These are phyloP conservation scores for Toxicodendron radicans DNA, from an alignment of 345 rosid species.

Conservation along the genomic window DNA sequence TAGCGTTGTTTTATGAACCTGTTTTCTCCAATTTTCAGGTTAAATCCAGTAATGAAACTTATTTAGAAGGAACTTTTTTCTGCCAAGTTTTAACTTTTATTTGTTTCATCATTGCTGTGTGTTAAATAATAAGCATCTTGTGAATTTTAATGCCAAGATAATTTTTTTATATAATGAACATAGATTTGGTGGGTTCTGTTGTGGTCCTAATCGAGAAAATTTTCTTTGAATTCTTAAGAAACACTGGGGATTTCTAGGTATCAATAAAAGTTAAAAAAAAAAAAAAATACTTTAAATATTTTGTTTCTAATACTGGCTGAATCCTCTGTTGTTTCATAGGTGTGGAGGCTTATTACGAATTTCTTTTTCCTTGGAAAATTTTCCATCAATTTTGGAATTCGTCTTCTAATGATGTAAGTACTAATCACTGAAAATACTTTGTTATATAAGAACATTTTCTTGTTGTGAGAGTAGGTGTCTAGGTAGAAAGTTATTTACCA, in stretches of 20 bases:
- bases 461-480: background rate
- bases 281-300: background rate
- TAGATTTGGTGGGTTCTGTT: too few relatives aligned
- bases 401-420: conserved; percentile 64
- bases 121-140: background rate
- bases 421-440: background rate
- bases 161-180: background rate
- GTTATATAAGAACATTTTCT: background rate
- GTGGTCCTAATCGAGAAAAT: too few relatives aligned
- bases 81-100: background rate
- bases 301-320: background rate
- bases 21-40: conserved; percentile 73
- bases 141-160: background rate
- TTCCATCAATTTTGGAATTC: conserved; percentile 80
- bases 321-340: conserved; percentile 32
- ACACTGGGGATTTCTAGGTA: too few relatives aligned
- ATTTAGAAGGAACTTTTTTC: too few relatives aligned
- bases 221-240: too few relatives aligned
- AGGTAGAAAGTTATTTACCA: background rate
- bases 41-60: background rate
- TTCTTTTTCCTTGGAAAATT: conserved; percentile 82
- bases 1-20: conserved; percentile 44
- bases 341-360: conserved; percentile 83
- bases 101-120: background rate
- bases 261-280: too few relatives aligned